Conservation (phyloP, 805 yeast genomes). For the Wickerhamiella spandovensis region DNA sequence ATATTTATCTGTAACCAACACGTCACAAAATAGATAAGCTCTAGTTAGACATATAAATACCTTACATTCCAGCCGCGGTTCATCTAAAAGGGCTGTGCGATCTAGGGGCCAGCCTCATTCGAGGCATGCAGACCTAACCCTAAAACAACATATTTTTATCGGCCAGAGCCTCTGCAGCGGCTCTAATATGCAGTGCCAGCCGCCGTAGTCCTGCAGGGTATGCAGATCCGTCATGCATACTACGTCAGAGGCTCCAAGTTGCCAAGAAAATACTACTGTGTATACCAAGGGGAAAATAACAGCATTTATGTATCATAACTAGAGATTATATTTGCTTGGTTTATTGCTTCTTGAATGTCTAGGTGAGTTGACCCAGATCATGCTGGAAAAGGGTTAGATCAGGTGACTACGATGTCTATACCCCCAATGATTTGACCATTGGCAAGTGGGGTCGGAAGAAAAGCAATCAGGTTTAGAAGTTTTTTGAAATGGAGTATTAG, state of each 20-base stretch:
- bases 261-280: neutral
- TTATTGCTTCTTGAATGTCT: too few relatives aligned
- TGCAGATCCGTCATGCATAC: neutral
- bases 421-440: neutral
- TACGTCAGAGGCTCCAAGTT: neutral
- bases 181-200: neutral
- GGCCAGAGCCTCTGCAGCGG: neutral
- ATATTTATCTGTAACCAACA: neutral
- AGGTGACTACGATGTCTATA: neutral
- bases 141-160: neutral
- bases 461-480: too few relatives aligned
- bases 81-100: too few relatives aligned
- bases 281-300: neutral
- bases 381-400: neutral
- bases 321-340: too few relatives aligned
- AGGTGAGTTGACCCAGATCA: too few relatives aligned
- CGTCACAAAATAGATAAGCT: too few relatives aligned
- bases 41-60: too few relatives aligned
- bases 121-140: neutral
- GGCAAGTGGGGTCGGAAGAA: too few relatives aligned
- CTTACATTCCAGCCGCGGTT: too few relatives aligned
- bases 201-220: neutral
- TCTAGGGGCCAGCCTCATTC: neutral
- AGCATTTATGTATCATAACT: too few relatives aligned
- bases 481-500: too few relatives aligned